Percentiles rank a stretch among this genome's conserved stretches.
phyloP scores from a whole-genome alignment of 345 rosid species.

The Arabis hirsuta region DNA sequence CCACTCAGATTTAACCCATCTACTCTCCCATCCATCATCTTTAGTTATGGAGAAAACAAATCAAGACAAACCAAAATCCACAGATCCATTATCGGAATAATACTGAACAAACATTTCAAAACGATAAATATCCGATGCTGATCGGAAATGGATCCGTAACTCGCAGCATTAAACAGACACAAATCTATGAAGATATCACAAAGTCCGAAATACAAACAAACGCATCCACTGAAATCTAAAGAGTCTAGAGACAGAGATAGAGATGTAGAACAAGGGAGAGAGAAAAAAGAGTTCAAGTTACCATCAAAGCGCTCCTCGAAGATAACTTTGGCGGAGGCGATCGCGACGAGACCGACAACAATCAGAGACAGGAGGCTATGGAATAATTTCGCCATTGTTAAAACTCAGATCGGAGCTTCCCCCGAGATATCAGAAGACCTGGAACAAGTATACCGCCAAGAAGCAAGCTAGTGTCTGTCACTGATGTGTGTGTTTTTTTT shows the following conservation, averaged over 20 bases:
- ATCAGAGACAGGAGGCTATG: slow-evolving; percentile 44
- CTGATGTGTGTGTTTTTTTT: too few relatives aligned
- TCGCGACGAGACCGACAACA: slow-evolving; percentile 48
- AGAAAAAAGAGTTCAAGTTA: slow-evolving; percentile 30
- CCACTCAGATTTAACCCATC: slow-evolving; percentile 96
- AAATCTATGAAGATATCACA: neutral
- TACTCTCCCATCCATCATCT: slow-evolving; percentile 97
- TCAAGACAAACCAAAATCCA: neutral
- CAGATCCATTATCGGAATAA: slow-evolving; percentile 24
- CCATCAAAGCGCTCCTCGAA: slow-evolving; percentile 96
- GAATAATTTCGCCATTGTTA: slow-evolving; percentile 51
- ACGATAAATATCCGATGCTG: slow-evolving; percentile 12
- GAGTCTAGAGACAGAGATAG: neutral
- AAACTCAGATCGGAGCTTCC: slow-evolving; percentile 39
- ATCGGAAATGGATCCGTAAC: slow-evolving; percentile 16
- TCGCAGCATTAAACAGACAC: slow-evolving; percentile 6
- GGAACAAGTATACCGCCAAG: slow-evolving; percentile 9
- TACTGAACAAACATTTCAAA: slow-evolving; percentile 5
- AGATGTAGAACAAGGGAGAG: neutral
- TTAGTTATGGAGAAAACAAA: neutral
- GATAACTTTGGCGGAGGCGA: slow-evolving; percentile 70
- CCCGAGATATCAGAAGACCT: slow-evolving; percentile 4
- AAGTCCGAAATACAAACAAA: neutral
- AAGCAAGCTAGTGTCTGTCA: slow-evolving; percentile 22
- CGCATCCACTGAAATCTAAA: neutral